Conservation (phyloP, 2,329 filamentous ascomycete genomes). For the Calonectria multiphialidica region DNA sequence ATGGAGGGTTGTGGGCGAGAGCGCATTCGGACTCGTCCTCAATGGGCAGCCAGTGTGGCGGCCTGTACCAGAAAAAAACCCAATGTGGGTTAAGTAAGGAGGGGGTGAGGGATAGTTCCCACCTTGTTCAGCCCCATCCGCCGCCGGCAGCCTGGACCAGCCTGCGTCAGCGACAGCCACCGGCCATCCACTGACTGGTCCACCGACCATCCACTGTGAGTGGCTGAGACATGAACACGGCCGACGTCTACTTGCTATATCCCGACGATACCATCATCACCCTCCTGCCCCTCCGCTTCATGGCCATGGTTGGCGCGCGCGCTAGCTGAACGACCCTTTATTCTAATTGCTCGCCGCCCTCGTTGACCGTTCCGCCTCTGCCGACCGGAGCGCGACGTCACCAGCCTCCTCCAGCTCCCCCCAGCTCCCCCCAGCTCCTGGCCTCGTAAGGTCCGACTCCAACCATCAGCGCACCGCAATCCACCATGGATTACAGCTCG, state of each 20-base stretch:
- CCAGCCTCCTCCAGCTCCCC: background rate
- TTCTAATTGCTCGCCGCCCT: conserved; percentile 25
- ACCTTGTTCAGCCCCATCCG: background rate
- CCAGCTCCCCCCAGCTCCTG: conserved; percentile 28
- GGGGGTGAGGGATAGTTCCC: conserved; percentile 24
- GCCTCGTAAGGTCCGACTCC: conserved; percentile 29
- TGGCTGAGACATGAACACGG: conserved; percentile 16
- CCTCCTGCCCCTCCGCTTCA: conserved; percentile 8
- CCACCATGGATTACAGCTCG: conserved; percentile 69
- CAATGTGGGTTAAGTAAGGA: conserved; percentile 21
- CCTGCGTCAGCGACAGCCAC: conserved; percentile 45
- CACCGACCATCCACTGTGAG: conserved; percentile 12
- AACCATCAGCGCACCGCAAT: conserved; percentile 23
- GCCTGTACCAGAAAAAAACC: conserved; percentile 18
- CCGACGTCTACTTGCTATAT: background rate
- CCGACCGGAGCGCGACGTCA: conserved; percentile 41
- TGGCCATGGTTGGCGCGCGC: conserved; percentile 23
- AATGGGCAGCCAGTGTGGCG: background rate
- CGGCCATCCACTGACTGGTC: conserved; percentile 12
- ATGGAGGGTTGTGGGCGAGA: conserved; percentile 8
- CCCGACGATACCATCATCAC: conserved; percentile 11
- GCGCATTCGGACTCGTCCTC: conserved; percentile 19
- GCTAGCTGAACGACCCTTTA: conserved; percentile 18
- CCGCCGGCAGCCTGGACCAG: conserved; percentile 38
- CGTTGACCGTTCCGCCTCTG: conserved; percentile 27